A percentile compares a stretch with the other conserved stretches of the same genome.
These are phyloP conservation scores for Rheum nobile DNA, from an alignment of 148 eudicot genomes.

Conservation along the genomic window DNA sequence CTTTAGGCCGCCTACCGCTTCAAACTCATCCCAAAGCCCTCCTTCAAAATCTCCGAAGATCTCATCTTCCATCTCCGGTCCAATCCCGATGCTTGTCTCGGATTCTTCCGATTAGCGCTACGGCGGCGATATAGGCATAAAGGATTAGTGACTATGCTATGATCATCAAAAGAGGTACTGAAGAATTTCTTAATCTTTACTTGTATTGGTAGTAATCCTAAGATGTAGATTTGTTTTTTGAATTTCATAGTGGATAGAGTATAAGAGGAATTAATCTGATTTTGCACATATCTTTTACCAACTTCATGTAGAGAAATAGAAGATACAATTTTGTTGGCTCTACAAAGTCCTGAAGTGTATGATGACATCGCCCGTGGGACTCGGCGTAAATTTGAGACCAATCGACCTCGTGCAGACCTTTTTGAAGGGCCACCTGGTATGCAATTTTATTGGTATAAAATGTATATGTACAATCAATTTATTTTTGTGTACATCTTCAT, in stretches of 20 bases:
- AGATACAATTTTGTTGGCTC: constrained; percentile 77
- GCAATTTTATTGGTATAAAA: background rate
- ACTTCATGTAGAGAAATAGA: constrained; percentile 53
- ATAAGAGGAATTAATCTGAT: background rate
- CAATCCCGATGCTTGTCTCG: too few species aligned
- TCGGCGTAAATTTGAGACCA: constrained; percentile 79
- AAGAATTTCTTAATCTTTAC: background rate
- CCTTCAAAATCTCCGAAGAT: too few species aligned
- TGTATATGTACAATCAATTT: too few species aligned
- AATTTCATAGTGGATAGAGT: background rate
- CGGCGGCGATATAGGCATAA: too few species aligned
- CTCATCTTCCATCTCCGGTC: too few species aligned
- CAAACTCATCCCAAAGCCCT: too few species aligned
- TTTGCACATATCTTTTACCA: background rate
- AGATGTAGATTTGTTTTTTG: background rate
- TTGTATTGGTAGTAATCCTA: background rate
- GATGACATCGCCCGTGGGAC: constrained; percentile 98
- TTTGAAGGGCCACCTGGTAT: constrained; percentile 99
- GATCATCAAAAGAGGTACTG: constrained; percentile 76
- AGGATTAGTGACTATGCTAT: too few species aligned
- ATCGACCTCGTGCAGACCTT: constrained; percentile 86
- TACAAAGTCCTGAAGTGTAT: constrained; percentile 87
- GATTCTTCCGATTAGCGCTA: too few species aligned
- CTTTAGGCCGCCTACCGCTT: too few species aligned
- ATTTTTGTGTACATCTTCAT: background rate